phyloP scores from a whole-genome alignment of 345 rosid genomes.

The Citrus australasica region DNA sequence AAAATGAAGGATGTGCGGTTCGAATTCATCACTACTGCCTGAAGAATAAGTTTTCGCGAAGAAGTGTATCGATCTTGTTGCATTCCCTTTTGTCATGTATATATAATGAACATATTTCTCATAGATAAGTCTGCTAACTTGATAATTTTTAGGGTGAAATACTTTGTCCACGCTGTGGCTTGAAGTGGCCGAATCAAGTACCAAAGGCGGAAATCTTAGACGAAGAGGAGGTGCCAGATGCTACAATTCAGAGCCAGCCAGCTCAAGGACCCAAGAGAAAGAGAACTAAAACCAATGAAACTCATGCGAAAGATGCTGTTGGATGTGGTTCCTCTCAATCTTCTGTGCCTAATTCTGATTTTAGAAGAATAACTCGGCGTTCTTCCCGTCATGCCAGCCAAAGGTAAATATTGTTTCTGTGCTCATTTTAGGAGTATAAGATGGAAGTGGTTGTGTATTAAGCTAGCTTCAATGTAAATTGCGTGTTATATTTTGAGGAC shows the following conservation, averaged over 20 bases:
- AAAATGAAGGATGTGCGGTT: slow-evolving; percentile 50
- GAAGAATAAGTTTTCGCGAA: slow-evolving; percentile 45
- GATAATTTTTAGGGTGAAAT: slow-evolving; percentile 41
- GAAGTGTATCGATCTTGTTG: slow-evolving; percentile 33
- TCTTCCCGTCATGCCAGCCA: slow-evolving; percentile 29
- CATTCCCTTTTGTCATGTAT: neutral
- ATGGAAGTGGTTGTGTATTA: slow-evolving; percentile 8
- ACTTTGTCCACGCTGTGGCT: slow-evolving; percentile 66
- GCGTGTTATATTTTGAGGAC: neutral
- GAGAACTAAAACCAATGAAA: slow-evolving; percentile 32
- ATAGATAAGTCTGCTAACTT: neutral
- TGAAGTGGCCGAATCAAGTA: slow-evolving; percentile 42
- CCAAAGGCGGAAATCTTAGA: slow-evolving; percentile 49
- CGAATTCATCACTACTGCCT: slow-evolving; percentile 87
- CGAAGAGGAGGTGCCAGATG: slow-evolving; percentile 30
- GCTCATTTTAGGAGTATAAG: neutral
- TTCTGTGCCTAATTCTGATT: slow-evolving; percentile 21
- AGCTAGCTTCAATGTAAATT: neutral
- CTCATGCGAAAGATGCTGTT: slow-evolving; percentile 9
- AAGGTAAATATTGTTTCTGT: slow-evolving; percentile 21
- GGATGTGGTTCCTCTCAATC: slow-evolving; percentile 40
- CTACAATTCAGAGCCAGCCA: slow-evolving; percentile 27
- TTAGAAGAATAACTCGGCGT: slow-evolving; percentile 57
- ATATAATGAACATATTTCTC: neutral
- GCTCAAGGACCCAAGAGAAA: slow-evolving; percentile 33